These are phyloP conservation scores for Epichloe festucae DNA, from an alignment of 2,329 filamentous ascomycete species.

Conservation along the genomic window DNA sequence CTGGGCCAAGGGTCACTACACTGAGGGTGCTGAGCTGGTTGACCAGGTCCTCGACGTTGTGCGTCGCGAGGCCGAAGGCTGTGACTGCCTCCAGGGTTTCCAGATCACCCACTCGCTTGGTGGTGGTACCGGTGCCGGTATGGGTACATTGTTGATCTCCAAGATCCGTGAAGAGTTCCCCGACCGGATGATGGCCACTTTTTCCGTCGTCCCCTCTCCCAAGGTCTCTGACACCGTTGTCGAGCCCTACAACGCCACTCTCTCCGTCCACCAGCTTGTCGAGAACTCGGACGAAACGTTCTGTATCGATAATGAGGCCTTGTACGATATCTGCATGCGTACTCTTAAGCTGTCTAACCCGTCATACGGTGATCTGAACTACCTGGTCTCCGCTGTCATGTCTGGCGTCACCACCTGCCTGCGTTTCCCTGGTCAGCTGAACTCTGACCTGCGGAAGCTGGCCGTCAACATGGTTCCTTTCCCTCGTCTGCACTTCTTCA, in stretches of 20 bases:
- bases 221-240: slow-evolving; percentile 99
- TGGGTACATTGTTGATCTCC: slow-evolving; percentile 97
- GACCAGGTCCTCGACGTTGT: slow-evolving; percentile 97
- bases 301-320: slow-evolving; percentile 99
- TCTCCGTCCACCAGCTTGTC: slow-evolving; percentile 96
- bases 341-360: slow-evolving; percentile 98
- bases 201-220: slow-evolving; percentile 94
- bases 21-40: slow-evolving; percentile 95
- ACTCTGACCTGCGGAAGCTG: slow-evolving; percentile 98
- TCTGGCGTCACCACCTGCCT: slow-evolving; percentile 96
- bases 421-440: slow-evolving; percentile 98
- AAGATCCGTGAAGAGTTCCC: slow-evolving; percentile 98
- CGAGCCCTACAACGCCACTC: slow-evolving; percentile 98
- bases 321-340: slow-evolving; percentile 99
- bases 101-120: slow-evolving; percentile 99
- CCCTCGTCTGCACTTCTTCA: slow-evolving; percentile 99
- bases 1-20: slow-evolving; percentile 99
- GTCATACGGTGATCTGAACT: slow-evolving; percentile 97
- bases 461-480: slow-evolving; percentile 99
- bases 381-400: slow-evolving; percentile 98
- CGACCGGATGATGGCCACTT: slow-evolving; percentile 99
- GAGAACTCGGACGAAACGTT: slow-evolving; percentile 99
- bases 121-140: slow-evolving; percentile 99
- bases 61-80: slow-evolving; percentile 94
- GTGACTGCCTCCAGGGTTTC: slow-evolving; percentile 98